Evolutionary conservation across 1,284 basidiomycete genomes (phyloP).

Genomic region (Sporisorium iseilematis-ciliati): DNA sequence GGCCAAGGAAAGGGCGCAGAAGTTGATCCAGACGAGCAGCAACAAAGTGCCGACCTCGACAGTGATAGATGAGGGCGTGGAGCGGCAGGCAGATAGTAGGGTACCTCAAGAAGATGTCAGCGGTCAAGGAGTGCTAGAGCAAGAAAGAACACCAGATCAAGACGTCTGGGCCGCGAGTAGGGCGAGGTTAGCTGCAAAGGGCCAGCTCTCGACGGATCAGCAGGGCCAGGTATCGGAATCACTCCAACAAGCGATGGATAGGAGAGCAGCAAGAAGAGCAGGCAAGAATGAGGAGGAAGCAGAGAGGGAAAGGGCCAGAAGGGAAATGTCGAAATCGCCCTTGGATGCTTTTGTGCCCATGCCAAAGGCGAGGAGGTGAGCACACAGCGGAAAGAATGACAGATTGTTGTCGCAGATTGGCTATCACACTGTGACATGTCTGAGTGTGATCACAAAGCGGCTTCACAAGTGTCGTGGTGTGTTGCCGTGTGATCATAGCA

Average conservation of each 20-base stretch:
- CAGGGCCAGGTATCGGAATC: not conserved
- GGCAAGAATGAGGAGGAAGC: constrained; percentile 15
- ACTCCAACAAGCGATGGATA: constrained; percentile 34
- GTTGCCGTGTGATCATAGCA: not conserved
- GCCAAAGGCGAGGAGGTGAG: constrained; percentile 28
- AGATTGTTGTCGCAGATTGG: too few relatives aligned
- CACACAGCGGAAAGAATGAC: not conserved
- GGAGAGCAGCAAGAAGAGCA: constrained; percentile 32
- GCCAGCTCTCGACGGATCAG: constrained; percentile 11
- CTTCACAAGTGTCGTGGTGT: not conserved
- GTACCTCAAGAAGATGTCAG: not conserved
- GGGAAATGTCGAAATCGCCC: constrained; percentile 47
- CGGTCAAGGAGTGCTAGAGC: constrained; percentile 5
- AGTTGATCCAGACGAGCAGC: not conserved
- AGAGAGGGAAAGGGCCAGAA: constrained; percentile 29
- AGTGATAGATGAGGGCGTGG: constrained; percentile 14
- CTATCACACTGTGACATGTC: too few relatives aligned
- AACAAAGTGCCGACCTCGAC: constrained; percentile 17
- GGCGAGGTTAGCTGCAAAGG: constrained; percentile 38
- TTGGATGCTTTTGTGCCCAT: constrained; percentile 52
- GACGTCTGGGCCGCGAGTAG: constrained; percentile 49
- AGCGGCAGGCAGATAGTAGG: constrained; percentile 9
- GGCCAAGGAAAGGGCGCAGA: constrained; percentile 31
- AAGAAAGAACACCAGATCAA: constrained; percentile 26
- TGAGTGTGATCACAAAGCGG: too few relatives aligned